Percentiles rank a stretch among this genome's conserved stretches.
phyloP scores from a whole-genome alignment of 2,329 filamentous ascomycete species.

The Lachnellula arida region DNA sequence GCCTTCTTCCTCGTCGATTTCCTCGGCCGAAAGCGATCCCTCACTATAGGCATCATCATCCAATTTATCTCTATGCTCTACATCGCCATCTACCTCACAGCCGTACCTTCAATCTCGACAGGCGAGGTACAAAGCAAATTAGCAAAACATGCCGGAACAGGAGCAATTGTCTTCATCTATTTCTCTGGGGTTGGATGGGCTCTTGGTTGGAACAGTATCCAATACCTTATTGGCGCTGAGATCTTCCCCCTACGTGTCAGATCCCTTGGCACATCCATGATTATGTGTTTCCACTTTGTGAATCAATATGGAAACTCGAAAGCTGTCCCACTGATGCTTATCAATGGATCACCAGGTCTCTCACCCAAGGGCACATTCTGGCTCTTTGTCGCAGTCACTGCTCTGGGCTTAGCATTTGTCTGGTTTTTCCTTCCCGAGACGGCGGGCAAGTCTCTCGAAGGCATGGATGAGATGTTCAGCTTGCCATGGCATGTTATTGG shows the following conservation, averaged over 20 bases:
- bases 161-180: slow-evolving; percentile 69
- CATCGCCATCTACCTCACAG: slow-evolving; percentile 36
- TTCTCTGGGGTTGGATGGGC: slow-evolving; percentile 58
- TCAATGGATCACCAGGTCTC: slow-evolving; percentile 35
- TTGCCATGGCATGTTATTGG: slow-evolving; percentile 11
- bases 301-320: slow-evolving; percentile 76
- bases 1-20: slow-evolving; percentile 55
- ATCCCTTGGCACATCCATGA: slow-evolving; percentile 23
- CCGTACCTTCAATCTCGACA: slow-evolving; percentile 30
- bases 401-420: slow-evolving; percentile 34
- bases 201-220: slow-evolving; percentile 41
- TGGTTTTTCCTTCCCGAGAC: slow-evolving; percentile 43
- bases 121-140: neutral
- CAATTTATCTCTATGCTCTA: slow-evolving; percentile 38
- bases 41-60: slow-evolving; percentile 36
- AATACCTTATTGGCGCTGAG: slow-evolving; percentile 57
- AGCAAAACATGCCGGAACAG: slow-evolving; percentile 10
- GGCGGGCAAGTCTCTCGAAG: slow-evolving; percentile 34
- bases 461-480: slow-evolving; percentile 17
- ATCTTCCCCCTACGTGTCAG: slow-evolving; percentile 34
- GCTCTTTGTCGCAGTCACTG: slow-evolving; percentile 38
- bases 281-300: slow-evolving; percentile 51
- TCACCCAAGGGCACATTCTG: slow-evolving; percentile 38
- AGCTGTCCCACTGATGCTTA: slow-evolving; percentile 70
- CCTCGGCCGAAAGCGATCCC: slow-evolving; percentile 47